Conservation (phyloP, 1,284 basidiomycete species). For the Cryptococcus deneoformans region DNA sequence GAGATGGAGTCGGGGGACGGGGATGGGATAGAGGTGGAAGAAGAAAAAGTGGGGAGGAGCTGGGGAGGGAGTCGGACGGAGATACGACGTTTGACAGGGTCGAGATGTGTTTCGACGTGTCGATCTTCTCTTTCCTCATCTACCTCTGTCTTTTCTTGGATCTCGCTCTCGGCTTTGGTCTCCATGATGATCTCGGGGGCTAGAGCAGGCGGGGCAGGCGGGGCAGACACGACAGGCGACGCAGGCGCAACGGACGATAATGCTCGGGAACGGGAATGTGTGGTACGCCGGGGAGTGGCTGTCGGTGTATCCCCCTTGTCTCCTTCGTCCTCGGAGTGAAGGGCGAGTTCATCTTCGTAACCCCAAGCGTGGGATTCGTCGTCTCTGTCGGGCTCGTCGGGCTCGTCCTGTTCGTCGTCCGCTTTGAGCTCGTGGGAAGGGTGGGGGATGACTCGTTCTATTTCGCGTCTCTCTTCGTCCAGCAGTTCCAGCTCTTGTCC, state of each 20-base stretch:
- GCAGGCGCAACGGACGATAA: not conserved
- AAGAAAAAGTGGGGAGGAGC: not conserved
- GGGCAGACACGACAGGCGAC: not conserved
- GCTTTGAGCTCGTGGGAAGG: constrained; percentile 2
- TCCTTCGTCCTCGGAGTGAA: constrained; percentile 10
- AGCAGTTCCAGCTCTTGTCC: constrained; percentile 6
- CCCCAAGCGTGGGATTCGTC: constrained; percentile 14
- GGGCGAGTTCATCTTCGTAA: constrained; percentile 24
- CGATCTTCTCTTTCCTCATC: no score
- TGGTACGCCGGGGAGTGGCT: no score
- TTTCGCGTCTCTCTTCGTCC: constrained; percentile 10
- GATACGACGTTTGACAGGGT: not conserved
- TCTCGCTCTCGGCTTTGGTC: not conserved
- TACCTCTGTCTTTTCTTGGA: not conserved
- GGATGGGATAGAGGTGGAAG: not conserved
- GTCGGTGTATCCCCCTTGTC: not conserved
- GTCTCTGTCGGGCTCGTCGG: not conserved
- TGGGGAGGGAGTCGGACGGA: not conserved
- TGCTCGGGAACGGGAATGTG: no score
- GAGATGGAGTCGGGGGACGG: not conserved
- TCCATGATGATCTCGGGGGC: not conserved
- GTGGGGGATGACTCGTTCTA: constrained; percentile 13
- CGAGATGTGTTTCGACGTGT: not conserved
- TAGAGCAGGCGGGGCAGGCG: not conserved
- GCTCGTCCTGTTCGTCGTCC: not conserved